Evolutionary conservation across 2,329 filamentous ascomycete genomes (phyloP).

Genomic region (Ophiostoma sp.): DNA sequence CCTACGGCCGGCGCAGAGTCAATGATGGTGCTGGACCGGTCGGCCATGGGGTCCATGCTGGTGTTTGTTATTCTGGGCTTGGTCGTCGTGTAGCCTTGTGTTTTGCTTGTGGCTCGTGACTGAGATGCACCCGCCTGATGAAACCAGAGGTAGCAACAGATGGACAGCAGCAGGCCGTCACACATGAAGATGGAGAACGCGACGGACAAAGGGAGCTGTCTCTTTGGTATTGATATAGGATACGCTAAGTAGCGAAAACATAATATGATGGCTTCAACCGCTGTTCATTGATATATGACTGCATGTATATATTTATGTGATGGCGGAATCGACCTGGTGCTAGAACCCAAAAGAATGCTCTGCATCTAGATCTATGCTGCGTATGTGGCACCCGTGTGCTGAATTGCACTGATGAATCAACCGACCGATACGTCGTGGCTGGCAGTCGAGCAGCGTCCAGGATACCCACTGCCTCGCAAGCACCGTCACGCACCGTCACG

Average conservation of each 20-base stretch:
- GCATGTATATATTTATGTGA: neutral
- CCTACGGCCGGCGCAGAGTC: slow-evolving; percentile 25
- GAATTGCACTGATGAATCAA: neutral
- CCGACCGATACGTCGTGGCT: neutral
- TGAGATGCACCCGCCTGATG: neutral
- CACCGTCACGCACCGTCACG: no score
- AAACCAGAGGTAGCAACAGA: neutral
- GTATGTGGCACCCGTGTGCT: neutral
- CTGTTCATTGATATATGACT: neutral
- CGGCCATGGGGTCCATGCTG: slow-evolving; percentile 24
- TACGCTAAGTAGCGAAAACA: no score
- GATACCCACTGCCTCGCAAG: no score
- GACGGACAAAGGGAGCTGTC: neutral
- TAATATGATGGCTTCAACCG: neutral
- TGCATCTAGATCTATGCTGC: neutral
- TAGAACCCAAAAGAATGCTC: neutral
- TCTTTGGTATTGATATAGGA: neutral
- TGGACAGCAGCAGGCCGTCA: neutral
- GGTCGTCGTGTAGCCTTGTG: slow-evolving; percentile 23
- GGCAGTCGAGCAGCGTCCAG: neutral
- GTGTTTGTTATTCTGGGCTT: slow-evolving; percentile 26
- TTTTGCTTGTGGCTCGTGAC: neutral
- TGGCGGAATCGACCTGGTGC: neutral
- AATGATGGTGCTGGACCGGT: slow-evolving; percentile 23
- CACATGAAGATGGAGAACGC: neutral